Base-by-base conservation (phyloP, 441 rosid species). In the Populus trichocarpa region DNA sequence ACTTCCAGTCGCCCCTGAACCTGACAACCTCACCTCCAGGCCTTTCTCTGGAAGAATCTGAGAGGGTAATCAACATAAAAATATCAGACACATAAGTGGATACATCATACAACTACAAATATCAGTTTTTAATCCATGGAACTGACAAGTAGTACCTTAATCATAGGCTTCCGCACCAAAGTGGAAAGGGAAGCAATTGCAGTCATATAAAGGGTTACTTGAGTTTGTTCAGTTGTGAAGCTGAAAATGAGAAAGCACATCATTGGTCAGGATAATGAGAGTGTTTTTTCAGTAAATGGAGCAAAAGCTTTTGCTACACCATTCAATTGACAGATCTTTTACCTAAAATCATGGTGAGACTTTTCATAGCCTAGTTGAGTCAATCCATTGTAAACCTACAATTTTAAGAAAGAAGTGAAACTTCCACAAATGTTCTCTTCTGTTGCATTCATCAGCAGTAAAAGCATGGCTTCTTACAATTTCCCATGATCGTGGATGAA, bases 401-500 rank as follows among this genome's bases (percentile, higher is more conserved):
- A 81, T 70, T 73, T 64, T 69, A 81, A 53, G 22, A 70, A 59
- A 11, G 67, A 59, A 16, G 59, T 18, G 23, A 5, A 20, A 61
- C 36, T 18, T 25, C 36, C 2, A 79, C 80, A 30, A 77, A 50
- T 14, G 42, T 23, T 70, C 67, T 68, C 64, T 83, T 32, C 66
- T 57, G n/a, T 26, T 23, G 20, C 35, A 53, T 46, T 5, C 1
- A 28, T 26, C 70, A 84, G 71, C 35, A 64, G 68, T 23, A 76
- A 67, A 65, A 50, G 67, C 6, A 32, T 23, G 26, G 36, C 22
- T 25, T 72, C 98, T 84, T 89, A 96, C 99, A 81, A 96, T 84
- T 87, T 96, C 98, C 94, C 94, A 91, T 33, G 98, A 91, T 77
- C 93, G 89, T 30, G 97, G 97, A 90, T 94, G 97, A 84, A 96